Conservation (phyloP, 2,329 filamentous ascomycete genomes). For the Helotiales sp. region DNA sequence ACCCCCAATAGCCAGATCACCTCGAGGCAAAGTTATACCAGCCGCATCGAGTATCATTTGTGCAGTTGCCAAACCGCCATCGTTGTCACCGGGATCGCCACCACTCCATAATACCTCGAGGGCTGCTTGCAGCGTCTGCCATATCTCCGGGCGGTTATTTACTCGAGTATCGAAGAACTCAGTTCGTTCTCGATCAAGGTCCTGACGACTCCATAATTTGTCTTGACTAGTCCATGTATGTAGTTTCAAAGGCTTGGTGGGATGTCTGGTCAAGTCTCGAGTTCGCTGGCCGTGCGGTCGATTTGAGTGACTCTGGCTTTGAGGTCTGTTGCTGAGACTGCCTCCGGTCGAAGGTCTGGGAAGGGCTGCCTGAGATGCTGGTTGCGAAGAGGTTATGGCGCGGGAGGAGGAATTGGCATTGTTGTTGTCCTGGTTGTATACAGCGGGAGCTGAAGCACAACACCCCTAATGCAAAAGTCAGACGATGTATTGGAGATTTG, state of each 20-base stretch:
- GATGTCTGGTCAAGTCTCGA: slow-evolving; percentile 57
- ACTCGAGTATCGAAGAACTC: slow-evolving; percentile 93
- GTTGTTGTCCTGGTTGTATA: slow-evolving; percentile 15
- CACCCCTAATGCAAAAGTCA: slow-evolving; percentile 5
- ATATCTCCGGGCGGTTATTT: slow-evolving; percentile 74
- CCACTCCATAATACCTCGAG: slow-evolving; percentile 64
- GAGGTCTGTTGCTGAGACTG: slow-evolving; percentile 11
- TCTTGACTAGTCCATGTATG: slow-evolving; percentile 66
- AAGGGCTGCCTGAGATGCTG: slow-evolving; percentile 25
- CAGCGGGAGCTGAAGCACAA: slow-evolving; percentile 3
- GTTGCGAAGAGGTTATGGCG: slow-evolving; percentile 45
- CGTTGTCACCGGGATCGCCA: slow-evolving; percentile 39
- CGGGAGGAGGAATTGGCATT: slow-evolving; percentile 47
- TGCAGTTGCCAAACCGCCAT: slow-evolving; percentile 59
- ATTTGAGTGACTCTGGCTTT: slow-evolving; percentile 17
- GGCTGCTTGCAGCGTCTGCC: slow-evolving; percentile 71
- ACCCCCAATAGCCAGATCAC: slow-evolving; percentile 59
- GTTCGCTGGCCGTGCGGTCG: slow-evolving; percentile 10
- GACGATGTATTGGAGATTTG: not conserved
- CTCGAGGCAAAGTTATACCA: slow-evolving; percentile 72
- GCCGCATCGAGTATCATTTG: slow-evolving; percentile 80
- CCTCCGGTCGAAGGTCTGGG: slow-evolving; percentile 22
- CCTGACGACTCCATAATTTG: slow-evolving; percentile 66
- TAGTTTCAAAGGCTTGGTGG: slow-evolving; percentile 66
- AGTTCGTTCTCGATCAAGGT: slow-evolving; percentile 68